Evolutionary conservation across 2,329 filamentous ascomycete species (phyloP), one percentile per base, ranked within the genome.

Genomic region (Penicillium brasilianum): DNA sequence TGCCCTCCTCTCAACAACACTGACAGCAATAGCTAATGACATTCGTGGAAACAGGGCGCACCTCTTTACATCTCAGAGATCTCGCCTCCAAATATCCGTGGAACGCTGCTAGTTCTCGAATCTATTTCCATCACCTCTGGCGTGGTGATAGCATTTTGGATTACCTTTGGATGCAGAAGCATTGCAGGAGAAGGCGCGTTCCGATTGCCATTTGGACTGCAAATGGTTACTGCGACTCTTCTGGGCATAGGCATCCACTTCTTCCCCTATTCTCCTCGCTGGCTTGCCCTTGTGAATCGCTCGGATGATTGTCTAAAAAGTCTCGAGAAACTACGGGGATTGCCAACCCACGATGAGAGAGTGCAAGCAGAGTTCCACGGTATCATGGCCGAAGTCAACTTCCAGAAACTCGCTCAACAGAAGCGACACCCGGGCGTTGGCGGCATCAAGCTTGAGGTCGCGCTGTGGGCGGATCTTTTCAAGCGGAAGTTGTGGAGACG

Each of bases 101-200:
- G 65, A 8, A 66, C 58, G 7, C 55, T 68, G 11, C 41, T 68
- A 2, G 61, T 82, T 1, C 70, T 83, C 4, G 78, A 83, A 59
- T 76, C 81, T 52, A 73, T 83, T 58, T 75, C 72, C 53, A 83
- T 83, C 54, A 80, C 82, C 13, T 70, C 76, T 20, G 81, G 83
- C 80, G 58, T 66, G 22, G 79, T 85, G 3, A 74, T 84, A 25
- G 80, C 83, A 1, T 86, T 80, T 66, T 86, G 82, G 80, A 83
- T 84, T 39, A 83, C 82, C 0, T 87, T 85, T 58, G 84, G 79
- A 0, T 85, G 83, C 0, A 71, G 76, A 6, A 74, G 76, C 62
- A 78, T 84, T 43, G 61, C 72, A 0, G 69, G 76, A 34, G 76
- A 81, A 68, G 76, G 74, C 70, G 72, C 81, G 11, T 60, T 58